Percentiles rank a stretch among this genome's conserved stretches.
Conservation (phyloP, 2,329 filamentous ascomycete species). For the Calonectria fujianensis region DNA sequence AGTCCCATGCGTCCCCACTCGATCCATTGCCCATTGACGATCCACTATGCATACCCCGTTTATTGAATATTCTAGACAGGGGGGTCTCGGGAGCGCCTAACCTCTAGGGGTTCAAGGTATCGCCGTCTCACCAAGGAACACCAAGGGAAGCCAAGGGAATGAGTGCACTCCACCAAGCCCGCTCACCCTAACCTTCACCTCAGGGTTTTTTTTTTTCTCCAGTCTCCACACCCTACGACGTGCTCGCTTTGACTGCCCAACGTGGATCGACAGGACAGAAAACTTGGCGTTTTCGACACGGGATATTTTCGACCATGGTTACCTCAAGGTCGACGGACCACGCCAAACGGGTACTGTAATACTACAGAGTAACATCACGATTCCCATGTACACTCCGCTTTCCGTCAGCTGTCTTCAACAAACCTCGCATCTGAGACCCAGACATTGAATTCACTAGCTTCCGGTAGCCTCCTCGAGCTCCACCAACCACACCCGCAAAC, state of each 20-base stretch:
- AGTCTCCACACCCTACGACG: constrained; percentile 10
- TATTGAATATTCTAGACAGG: constrained; percentile 35
- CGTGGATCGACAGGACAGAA: constrained; percentile 29
- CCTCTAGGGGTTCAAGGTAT: constrained; percentile 57
- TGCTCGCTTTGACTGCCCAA: constrained; percentile 32
- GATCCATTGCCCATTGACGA: constrained; percentile 9
- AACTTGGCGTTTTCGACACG: constrained; percentile 10
- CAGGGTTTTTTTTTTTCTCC: constrained; percentile 33
- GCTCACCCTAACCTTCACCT: constrained; percentile 41
- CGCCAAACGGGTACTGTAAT: constrained; percentile 7
- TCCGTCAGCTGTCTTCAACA: constrained; percentile 22
- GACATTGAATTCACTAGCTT: constrained; percentile 44
- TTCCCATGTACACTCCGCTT: constrained; percentile 22
- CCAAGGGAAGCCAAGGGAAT: constrained; percentile 40
- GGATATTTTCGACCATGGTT: constrained; percentile 12
- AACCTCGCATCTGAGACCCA: constrained; percentile 33
- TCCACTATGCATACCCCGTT: constrained; percentile 25
- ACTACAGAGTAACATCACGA: constrained; percentile 4
- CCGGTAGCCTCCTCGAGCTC: constrained; percentile 39
- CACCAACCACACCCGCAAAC: constrained; percentile 42
- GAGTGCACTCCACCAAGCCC: constrained; percentile 26
- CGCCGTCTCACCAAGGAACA: constrained; percentile 49
- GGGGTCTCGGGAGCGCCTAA: constrained; percentile 55
- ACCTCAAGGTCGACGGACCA: background rate
- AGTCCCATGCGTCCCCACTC: constrained; percentile 16